These are phyloP conservation scores for Suillus luteus DNA, from an alignment of 768 basidiomycete genomes.

Conservation along the genomic window DNA sequence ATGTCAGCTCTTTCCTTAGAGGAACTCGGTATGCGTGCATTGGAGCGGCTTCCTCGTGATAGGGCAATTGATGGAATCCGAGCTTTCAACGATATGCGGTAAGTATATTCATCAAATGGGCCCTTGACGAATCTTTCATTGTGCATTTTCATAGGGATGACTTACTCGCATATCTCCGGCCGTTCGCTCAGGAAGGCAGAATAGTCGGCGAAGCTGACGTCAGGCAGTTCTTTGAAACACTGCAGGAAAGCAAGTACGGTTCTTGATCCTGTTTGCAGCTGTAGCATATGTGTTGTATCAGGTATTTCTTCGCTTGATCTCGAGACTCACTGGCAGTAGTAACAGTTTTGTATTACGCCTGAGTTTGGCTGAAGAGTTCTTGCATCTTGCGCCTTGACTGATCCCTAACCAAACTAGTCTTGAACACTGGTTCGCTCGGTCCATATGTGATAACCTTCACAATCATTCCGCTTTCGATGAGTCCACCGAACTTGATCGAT, in stretches of 20 bases:
- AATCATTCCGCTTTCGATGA: neutral
- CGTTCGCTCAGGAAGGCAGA: slow-evolving; percentile 78
- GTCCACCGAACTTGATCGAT: neutral
- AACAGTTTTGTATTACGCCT: too few relatives aligned
- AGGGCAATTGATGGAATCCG: slow-evolving; percentile 81
- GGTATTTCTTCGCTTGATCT: neutral
- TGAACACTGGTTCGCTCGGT: neutral
- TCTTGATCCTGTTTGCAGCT: neutral
- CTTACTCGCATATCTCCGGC: slow-evolving; percentile 68
- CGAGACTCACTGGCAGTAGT: neutral
- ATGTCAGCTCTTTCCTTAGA: slow-evolving; percentile 70
- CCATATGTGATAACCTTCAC: neutral
- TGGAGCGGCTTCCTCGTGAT: slow-evolving; percentile 74
- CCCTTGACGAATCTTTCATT: slow-evolving; percentile 4
- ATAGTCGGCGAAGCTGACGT: slow-evolving; percentile 76
- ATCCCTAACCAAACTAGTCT: neutral
- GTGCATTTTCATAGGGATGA: slow-evolving; percentile 53
- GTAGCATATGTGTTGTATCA: neutral
- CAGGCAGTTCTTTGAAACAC: slow-evolving; percentile 60
- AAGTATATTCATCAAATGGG: slow-evolving; percentile 21
- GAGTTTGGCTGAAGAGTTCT: neutral
- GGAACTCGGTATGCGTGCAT: slow-evolving; percentile 80
- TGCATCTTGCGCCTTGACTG: neutral
- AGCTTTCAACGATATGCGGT: slow-evolving; percentile 86
- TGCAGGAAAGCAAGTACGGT: slow-evolving; percentile 37